These are phyloP conservation scores for Eucalyptus microcorys DNA, from an alignment of 345 rosid genomes.

Conservation along the genomic window DNA sequence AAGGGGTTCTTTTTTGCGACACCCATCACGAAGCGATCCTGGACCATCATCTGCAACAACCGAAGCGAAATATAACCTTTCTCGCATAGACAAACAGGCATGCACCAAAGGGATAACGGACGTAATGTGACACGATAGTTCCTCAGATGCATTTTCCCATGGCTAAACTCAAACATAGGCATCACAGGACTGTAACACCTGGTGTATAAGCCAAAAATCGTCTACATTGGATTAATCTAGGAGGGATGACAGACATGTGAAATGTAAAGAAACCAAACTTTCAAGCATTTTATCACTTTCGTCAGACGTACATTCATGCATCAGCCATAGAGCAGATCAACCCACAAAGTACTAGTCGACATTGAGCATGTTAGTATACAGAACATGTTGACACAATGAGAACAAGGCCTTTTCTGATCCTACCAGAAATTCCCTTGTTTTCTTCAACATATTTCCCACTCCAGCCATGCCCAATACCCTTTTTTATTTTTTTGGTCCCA, in stretches of 20 bases:
- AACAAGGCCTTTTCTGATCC: background rate
- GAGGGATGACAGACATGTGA: background rate
- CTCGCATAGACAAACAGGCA: background rate
- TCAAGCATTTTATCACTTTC: background rate
- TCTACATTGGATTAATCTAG: background rate
- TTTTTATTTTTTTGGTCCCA: background rate
- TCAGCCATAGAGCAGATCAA: background rate
- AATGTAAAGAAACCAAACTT: background rate
- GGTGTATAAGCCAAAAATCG: background rate
- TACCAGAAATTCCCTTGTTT: background rate
- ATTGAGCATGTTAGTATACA: background rate
- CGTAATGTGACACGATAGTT: background rate
- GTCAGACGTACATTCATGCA: background rate
- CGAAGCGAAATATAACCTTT: background rate
- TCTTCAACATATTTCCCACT: background rate
- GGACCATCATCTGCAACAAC: constrained; percentile 75
- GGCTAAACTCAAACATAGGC: background rate
- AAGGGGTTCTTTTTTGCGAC: constrained; percentile 63
- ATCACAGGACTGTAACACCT: background rate
- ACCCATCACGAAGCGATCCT: constrained; percentile 76
- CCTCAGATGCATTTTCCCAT: background rate
- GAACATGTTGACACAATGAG: background rate
- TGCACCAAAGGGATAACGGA: background rate
- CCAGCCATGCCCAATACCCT: background rate
- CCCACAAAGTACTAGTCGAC: background rate